A percentile compares a stretch with the other conserved stretches of the same genome.
These are phyloP conservation scores for Deuterostichococcus epilithicus DNA, from an alignment of 139 green algal genomes.

Conservation along the genomic window DNA sequence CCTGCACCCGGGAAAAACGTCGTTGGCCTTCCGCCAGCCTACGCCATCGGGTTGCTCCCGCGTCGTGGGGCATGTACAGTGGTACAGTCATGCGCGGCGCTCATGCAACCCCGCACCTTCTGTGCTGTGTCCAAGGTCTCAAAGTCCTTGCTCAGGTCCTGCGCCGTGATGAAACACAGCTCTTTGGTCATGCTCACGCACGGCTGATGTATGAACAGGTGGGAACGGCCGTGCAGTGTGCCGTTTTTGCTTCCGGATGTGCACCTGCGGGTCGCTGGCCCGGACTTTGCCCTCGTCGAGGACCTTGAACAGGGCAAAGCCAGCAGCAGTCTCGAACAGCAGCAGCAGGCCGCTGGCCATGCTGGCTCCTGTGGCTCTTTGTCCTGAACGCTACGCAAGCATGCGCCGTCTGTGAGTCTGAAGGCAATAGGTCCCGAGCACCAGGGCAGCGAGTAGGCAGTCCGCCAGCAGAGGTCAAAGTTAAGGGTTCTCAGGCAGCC, in stretches of 20 bases:
- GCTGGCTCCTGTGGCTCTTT: not conserved
- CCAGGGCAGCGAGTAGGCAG: too few species aligned
- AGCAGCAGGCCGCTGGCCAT: constrained; percentile 73
- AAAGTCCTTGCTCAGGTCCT: constrained; percentile 72
- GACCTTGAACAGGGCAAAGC: constrained; percentile 97
- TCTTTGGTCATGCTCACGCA: not conserved
- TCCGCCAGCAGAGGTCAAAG: too few species aligned
- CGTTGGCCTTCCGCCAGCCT: too few species aligned
- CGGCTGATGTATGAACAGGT: not conserved
- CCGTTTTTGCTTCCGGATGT: not conserved
- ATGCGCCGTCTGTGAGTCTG: too few species aligned
- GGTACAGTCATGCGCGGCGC: not conserved
- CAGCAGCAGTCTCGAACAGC: constrained; percentile 92
- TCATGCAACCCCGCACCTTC: constrained; percentile 63
- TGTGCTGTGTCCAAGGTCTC: constrained; percentile 73
- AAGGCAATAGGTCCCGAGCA: too few species aligned
- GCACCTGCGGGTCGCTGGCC: not conserved
- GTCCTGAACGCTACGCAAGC: not conserved
- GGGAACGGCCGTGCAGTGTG: not conserved
- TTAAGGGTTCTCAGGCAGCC: too few species aligned
- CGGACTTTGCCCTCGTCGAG: constrained; percentile 88
- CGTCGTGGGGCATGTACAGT: not conserved
- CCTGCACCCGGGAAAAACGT: too few species aligned
- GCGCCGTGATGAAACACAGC: not conserved
- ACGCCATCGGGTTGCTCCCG: too few species aligned